Base-by-base conservation (phyloP, 2,329 filamentous ascomycete genomes). In the Diaporthe sp. region DNA sequence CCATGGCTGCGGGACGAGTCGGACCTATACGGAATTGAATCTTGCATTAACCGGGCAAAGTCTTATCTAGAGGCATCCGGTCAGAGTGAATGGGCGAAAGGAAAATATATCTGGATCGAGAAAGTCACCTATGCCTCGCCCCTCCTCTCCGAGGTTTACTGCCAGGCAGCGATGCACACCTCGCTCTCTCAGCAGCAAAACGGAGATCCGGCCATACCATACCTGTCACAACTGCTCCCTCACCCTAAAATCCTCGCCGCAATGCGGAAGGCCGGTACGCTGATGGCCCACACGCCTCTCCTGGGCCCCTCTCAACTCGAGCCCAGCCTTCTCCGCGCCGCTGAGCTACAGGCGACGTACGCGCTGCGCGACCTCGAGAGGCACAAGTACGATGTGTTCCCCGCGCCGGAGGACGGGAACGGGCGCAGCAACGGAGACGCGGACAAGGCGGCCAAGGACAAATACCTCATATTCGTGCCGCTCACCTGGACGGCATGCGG, bases 81-180 rank as follows among this genome's bases (percentile, higher is more conserved):
- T 10, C 42, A 12, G 3, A 2, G 31, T 6, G 20, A 73, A 53
- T 76, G 70, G 74, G 25, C 12, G 1, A 39, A 22, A 25, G 72
- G 65, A 20, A 37, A 65, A n/a, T 12, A 68, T 25, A 22, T 74
- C 25, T 76, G 72, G 75, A 51, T 74, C 28, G 75, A 76, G 44
- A 76, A 76, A 28, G 61, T 73, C 20, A 76, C 75, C 4, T 76
- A 75, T 55, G 68, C 68, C 6, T 76, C 72, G 10, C 31, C 68
- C 13, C 25, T 70, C 4, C 51, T 76, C 1, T 61, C 73, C 3
- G 60, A 72, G 44, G 44, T 73, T 5, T 76, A 76, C 17, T 75
- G 60, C 39, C 39, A 71, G 2, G 75, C 73, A 2, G 75, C 75
- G 15, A 28, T 51, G n/a, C 15, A 60, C 17, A 31, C 22, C 7